phyloP scores from a whole-genome alignment of 2,329 filamentous ascomycete genomes.

The Microsporum ferrugineum region DNA sequence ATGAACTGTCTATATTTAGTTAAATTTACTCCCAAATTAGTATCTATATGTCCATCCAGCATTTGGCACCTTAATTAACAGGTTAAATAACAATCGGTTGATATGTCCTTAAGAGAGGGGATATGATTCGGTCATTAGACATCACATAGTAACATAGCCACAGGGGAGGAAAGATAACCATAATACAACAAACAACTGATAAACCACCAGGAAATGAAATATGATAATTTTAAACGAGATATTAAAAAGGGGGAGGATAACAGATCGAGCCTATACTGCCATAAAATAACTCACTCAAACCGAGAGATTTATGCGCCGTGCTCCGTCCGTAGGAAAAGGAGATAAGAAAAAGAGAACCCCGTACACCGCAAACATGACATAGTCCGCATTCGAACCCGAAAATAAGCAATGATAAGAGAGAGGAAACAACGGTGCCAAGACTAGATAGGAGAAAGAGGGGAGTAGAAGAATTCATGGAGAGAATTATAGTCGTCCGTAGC shows the following conservation, averaged over 20 bases:
- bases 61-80: not conserved
- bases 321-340: not conserved
- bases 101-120: not conserved
- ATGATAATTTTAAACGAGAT: not conserved
- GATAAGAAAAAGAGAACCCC: not conserved
- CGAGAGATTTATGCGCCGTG: not conserved
- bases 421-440: not conserved
- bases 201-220: constrained; percentile 6
- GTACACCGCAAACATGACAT: not conserved
- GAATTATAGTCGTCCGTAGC: not conserved
- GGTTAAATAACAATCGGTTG: not conserved
- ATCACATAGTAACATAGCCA: not conserved
- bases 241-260: not conserved
- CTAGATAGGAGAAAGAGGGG: not conserved
- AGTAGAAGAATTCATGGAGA: not conserved
- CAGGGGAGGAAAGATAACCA: not conserved
- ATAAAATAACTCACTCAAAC: not conserved
- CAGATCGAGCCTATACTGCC: not conserved
- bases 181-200: constrained; percentile 5
- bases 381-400: not conserved
- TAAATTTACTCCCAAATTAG: not conserved
- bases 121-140: not conserved
- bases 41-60: not conserved
- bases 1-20: not conserved
- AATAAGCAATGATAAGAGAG: not conserved